phyloP scores from a whole-genome alignment of 352 stramenopile genomes.

The Globisporangium okanoganense region DNA sequence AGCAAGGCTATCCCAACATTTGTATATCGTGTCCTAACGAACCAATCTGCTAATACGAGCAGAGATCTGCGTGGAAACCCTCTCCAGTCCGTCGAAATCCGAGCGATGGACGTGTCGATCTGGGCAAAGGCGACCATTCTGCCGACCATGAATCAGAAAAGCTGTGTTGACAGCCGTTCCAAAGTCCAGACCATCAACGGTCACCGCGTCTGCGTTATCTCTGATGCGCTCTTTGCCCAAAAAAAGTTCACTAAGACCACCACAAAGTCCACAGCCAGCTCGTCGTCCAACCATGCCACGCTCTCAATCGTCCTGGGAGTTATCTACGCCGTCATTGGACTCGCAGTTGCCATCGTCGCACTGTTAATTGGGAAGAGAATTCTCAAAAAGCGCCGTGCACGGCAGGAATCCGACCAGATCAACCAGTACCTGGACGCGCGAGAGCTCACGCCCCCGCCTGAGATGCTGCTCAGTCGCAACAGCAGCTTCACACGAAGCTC shows the following conservation, averaged over 20 bases:
- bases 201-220: constrained; percentile 16
- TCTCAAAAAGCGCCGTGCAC: constrained; percentile 6
- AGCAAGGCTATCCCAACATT: neutral
- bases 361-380: constrained; percentile 18
- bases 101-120: constrained; percentile 9
- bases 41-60: neutral
- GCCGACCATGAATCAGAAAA: neutral
- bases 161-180: constrained; percentile 5
- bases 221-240: constrained; percentile 11
- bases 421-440: constrained; percentile 11
- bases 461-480: neutral
- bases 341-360: constrained; percentile 7
- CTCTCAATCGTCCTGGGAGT: neutral
- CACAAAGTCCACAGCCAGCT: neutral
- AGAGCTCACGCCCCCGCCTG: constrained; percentile 1
- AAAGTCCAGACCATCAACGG: constrained; percentile 3
- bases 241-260: constrained; percentile 7
- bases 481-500: constrained; percentile 1
- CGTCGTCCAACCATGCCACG: neutral
- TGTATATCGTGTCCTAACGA: neutral
- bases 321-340: constrained; percentile 12
- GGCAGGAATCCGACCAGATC: constrained; percentile 19
- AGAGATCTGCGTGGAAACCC: constrained; percentile 13
- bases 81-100: constrained; percentile 13
- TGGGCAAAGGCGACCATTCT: neutral